Evolutionary conservation across 768 basidiomycete genomes (phyloP), one percentile per base, ranked within the genome.

Genomic region (Leccinum boreale): DNA sequence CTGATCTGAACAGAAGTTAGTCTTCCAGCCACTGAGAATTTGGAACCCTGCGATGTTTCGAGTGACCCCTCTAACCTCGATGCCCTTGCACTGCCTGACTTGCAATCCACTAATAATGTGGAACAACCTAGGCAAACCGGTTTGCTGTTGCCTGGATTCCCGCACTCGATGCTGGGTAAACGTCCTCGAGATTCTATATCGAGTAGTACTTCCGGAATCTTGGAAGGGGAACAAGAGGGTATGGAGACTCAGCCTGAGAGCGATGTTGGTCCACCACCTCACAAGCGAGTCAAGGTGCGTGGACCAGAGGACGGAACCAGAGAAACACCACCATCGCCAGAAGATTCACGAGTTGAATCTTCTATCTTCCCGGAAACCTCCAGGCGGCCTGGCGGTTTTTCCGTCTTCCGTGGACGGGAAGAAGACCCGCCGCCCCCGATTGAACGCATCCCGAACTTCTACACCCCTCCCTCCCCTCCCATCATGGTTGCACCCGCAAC

Each of bases 81-180:
- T 53, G 31, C 39, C 3, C 50, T 51, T 1, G 59, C 35, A 11
- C 62, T 44, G 51, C 44, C 59, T 17, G 62, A 61, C 50, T 52
- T 26, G 47, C 60, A 50, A 52, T 24, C 60, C 10, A n/a, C 21
- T 21, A 35, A 56, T 36, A 60, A 60, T 9, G 39, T 26, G 33
- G 65, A 61, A 23, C 60, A 60, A 26, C 58, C 58, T 24, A 58
- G 47, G 17, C 62, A 65, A 36, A 23, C 55, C 12, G 56, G 65
- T 35, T 58, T 50, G 44, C 62, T 72, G 46, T 58, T 72, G 17
- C 67, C 79, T 44, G 79, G 77, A 11, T 67, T 78, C 57, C 71
- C 80, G 4, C 75, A 78, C 45, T 79, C 73, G 21, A 74, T 77
- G 29, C 77, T 90, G 17, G 88, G 89, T n/a, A 90, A 90, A 67